Base-by-base conservation (phyloP, 225 moss, liverwort and hornwort genomes). In the Anthoceros angustus region DNA sequence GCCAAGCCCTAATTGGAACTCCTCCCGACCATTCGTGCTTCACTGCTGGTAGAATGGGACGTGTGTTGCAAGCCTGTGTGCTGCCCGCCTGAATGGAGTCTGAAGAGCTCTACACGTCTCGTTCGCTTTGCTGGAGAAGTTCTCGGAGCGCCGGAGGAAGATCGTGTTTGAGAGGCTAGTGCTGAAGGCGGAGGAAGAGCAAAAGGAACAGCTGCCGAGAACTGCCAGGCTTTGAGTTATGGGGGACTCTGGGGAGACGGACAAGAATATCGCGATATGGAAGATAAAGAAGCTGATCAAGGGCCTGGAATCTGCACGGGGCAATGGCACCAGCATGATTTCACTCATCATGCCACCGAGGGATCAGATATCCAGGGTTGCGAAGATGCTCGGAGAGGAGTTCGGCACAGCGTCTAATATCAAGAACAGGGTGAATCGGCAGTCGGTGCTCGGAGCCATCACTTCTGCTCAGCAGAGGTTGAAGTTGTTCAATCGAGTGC, bases 251-350 rank as follows among this genome's bases (percentile, higher is more conserved):
- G 93, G 82, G 65, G 93, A 86, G 79, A 93, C 87, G 39, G 89
- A 93, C 61, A 93, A 93, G 83, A 89, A 93, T 64, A 89, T 89
- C 42, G 93, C 89, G 77, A 89, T 93, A 84, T 93, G 93, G 89
- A 93, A 93, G 78, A 89, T 93, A 77, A 93, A 93, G 84, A 93
- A 93, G 80, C 82, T 93, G 41, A 93, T 93, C 79, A 93, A 93
- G 80, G 93, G 82, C 14, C 72, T 93, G 85, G 93, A 89, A 80
- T 93, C 89, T 5, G 93, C 93, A 42, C 77, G 87, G 18, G 93
- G 89, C 18, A 93, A 93, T 62, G 93, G 93, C 24, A 93, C 93
- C 64, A 87, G 87, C 71, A 89, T 89, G 93, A 93, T 93, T 48
- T 93, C 89, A 68, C 86, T 93, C 26, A 89, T 89, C 78, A 93